Evolutionary conservation across 129 eudicot genomes (phyloP).

Genomic region (Glebionis coronaria): DNA sequence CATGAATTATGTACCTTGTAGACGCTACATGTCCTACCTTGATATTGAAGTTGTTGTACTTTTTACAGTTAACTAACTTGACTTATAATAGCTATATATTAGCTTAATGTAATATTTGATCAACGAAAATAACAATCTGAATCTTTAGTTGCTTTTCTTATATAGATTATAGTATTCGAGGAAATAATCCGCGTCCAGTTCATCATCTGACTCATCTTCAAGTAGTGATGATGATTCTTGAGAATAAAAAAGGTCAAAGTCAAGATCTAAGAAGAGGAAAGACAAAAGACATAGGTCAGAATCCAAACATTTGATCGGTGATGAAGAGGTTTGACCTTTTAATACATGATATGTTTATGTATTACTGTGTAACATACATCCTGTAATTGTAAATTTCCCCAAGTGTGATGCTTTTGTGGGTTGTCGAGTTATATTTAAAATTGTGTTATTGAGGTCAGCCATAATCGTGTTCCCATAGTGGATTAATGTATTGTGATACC

Average conservation of each 20-base stretch:
- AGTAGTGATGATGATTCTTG: constrained; percentile 70
- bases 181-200: constrained; percentile 69
- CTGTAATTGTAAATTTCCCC: constrained; percentile 27
- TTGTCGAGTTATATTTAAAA: constrained; percentile 19
- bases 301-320: constrained; percentile 59
- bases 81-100: too few species aligned
- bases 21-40: constrained; percentile 58
- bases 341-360: constrained; percentile 21
- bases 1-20: constrained; percentile 38
- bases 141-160: background rate
- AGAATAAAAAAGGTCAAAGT: constrained; percentile 70
- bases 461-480: too few species aligned
- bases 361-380: constrained; percentile 11
- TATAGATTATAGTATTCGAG: constrained; percentile 47
- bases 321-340: constrained; percentile 38
- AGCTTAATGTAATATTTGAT: constrained; percentile 4
- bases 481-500: too few species aligned
- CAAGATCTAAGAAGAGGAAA: constrained; percentile 66
- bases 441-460: constrained; percentile 9
- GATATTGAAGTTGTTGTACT: too few species aligned
- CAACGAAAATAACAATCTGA: constrained; percentile 13
- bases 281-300: constrained; percentile 66
- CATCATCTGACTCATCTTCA: constrained; percentile 63
- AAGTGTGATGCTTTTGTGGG: constrained; percentile 20
- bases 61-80: too few species aligned